Evolutionary conservation across 202 grass and related monocot species (phyloP).

Genomic region (Digitaria exilis): DNA sequence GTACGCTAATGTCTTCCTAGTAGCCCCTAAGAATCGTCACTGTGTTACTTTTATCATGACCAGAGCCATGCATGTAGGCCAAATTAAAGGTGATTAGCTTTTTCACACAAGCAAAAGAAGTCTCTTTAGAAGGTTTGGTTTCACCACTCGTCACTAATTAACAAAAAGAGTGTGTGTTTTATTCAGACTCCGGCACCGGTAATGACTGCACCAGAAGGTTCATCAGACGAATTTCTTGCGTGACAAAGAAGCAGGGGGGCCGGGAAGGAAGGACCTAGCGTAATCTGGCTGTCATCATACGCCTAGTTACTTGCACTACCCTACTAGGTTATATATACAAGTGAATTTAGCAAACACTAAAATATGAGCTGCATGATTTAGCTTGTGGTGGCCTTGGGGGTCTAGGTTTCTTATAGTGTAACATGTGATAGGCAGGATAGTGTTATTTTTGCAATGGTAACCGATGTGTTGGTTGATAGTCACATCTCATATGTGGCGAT

Average conservation of each 20-base stretch:
- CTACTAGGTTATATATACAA: background rate
- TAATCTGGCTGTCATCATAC: background rate
- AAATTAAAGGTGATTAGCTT: constrained; percentile 2
- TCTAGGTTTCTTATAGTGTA: no score
- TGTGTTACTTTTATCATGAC: background rate
- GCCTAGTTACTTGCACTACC: background rate
- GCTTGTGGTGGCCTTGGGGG: no score
- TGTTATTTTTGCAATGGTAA: no score
- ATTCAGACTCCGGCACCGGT: background rate
- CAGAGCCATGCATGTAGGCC: constrained; percentile 3
- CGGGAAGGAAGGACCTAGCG: background rate
- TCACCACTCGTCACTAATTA: background rate
- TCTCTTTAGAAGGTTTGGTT: background rate
- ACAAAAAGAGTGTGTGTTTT: background rate
- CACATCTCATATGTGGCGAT: no score
- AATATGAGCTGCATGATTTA: no score
- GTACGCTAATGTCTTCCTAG: background rate
- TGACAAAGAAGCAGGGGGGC: no score
- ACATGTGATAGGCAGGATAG: no score
- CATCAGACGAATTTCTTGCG: background rate
- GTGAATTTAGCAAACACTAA: background rate
- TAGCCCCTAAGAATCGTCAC: background rate
- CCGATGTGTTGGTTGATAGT: no score
- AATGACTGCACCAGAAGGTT: constrained; percentile 4
- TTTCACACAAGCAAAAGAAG: background rate